Conservation (phyloP, 805 yeast species). For the Kuraishia hungarica region DNA sequence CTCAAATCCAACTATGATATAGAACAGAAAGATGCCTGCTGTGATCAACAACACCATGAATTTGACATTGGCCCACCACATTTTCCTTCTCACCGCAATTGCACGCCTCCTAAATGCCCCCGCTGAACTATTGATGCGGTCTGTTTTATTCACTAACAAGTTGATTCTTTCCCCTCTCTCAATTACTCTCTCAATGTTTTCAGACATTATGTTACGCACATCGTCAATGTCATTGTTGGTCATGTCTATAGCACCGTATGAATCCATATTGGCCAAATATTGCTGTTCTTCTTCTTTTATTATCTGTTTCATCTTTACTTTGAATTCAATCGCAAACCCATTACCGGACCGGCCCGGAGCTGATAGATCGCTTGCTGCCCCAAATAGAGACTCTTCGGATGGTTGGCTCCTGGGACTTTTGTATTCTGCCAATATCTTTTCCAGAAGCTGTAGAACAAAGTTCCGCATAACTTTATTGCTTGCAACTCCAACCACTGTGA, state of each 20-base stretch:
- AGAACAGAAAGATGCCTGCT: conserved; percentile 22
- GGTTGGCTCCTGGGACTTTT: conserved; percentile 28
- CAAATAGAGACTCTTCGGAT: not conserved
- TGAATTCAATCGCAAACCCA: conserved; percentile 36
- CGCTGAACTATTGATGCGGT: conserved; percentile 57
- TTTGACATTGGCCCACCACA: conserved; percentile 62
- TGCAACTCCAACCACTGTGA: conserved; percentile 42
- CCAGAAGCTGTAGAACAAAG: conserved; percentile 37
- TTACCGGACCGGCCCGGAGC: conserved; percentile 1
- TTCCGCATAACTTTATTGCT: conserved; percentile 34
- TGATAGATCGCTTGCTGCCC: conserved; percentile 3
- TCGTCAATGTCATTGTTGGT: conserved; percentile 50
- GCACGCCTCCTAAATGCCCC: conserved; percentile 65
- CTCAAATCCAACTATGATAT: conserved; percentile 38
- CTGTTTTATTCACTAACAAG: conserved; percentile 70
- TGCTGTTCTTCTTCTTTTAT: conserved; percentile 45
- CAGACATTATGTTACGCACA: conserved; percentile 61
- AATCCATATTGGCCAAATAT: conserved; percentile 28
- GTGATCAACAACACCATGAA: conserved; percentile 24
- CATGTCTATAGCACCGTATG: conserved; percentile 16
- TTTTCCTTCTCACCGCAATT: conserved; percentile 46
- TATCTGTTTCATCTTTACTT: conserved; percentile 46
- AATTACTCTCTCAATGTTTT: conserved; percentile 62
- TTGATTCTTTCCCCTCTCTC: conserved; percentile 74
- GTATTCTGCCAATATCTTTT: conserved; percentile 42